Conservation (phyloP, 192 early-diverging fungal species). For the Linnemannia elongata region DNA sequence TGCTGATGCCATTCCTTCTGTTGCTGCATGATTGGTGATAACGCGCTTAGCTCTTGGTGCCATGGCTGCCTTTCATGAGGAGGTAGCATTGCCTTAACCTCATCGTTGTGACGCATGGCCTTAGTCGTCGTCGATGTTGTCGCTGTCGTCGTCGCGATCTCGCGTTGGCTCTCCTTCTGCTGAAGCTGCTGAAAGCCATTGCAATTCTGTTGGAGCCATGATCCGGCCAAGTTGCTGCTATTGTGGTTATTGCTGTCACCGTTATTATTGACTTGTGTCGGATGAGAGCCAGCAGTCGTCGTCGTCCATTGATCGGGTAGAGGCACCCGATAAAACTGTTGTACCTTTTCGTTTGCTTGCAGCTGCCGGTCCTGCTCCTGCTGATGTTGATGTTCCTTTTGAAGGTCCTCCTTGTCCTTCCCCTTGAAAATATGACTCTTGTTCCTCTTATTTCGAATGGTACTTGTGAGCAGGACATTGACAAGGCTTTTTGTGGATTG, state of each 20-base stretch:
- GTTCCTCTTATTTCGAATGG: neutral
- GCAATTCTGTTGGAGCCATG: neutral
- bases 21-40: neutral
- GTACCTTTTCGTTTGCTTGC: neutral
- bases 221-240: neutral
- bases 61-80: neutral
- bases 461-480: neutral
- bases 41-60: neutral
- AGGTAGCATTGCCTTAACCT: neutral
- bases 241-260: neutral
- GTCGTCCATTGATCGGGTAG: neutral
- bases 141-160: neutral
- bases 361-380: neutral
- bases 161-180: neutral
- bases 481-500: neutral
- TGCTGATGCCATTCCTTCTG: neutral
- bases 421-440: constrained; percentile 11
- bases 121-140: neutral
- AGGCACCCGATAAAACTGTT: neutral
- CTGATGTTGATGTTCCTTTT: neutral
- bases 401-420: neutral
- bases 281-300: neutral
- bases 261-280: neutral
- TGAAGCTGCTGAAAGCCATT: neutral
- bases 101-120: neutral